Evolutionary conservation across 441 rosid genomes (phyloP).

Genomic region (Adansonia grandidieri): DNA sequence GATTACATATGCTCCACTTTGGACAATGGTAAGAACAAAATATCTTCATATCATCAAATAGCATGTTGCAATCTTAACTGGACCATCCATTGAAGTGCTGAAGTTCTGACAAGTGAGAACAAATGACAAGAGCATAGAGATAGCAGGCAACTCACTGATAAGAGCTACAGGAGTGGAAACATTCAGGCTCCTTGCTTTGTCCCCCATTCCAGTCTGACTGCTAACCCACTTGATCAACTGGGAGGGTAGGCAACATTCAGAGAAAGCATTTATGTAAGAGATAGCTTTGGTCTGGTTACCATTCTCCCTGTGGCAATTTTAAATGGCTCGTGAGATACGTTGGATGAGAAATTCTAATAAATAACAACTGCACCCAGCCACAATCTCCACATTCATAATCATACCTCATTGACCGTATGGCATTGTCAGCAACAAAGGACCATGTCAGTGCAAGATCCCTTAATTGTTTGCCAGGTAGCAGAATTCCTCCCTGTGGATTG

Average conservation of each 20-base stretch:
- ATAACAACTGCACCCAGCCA: slow-evolving; percentile 6
- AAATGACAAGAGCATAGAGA: slow-evolving; percentile 28
- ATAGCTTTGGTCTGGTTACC: slow-evolving; percentile 49
- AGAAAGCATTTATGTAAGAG: slow-evolving; percentile 52
- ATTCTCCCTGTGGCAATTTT: slow-evolving; percentile 48
- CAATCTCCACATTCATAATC: slow-evolving; percentile 23
- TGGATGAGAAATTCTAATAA: slow-evolving; percentile 26
- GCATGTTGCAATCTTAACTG: slow-evolving; percentile 38
- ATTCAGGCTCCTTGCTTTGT: slow-evolving; percentile 40
- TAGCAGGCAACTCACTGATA: slow-evolving; percentile 56
- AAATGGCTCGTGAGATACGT: slow-evolving; percentile 34
- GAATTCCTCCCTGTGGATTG: slow-evolving; percentile 41
- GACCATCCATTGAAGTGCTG: slow-evolving; percentile 30
- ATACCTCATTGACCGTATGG: slow-evolving; percentile 58
- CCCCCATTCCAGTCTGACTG: slow-evolving; percentile 46
- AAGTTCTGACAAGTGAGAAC: slow-evolving; percentile 21
- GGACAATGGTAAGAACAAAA: slow-evolving; percentile 25
- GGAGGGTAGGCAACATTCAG: slow-evolving; percentile 50
- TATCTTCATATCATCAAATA: slow-evolving; percentile 31
- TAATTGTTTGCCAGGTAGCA: slow-evolving; percentile 35
- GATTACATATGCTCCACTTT: slow-evolving; percentile 37
- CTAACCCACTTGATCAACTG: slow-evolving; percentile 60
- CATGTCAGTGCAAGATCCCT: slow-evolving; percentile 59
- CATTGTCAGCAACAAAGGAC: slow-evolving; percentile 57
- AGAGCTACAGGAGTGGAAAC: slow-evolving; percentile 56